These are phyloP conservation scores for Aspergillus chevalieri DNA, from an alignment of 2,329 filamentous ascomycete genomes.

Conservation along the genomic window DNA sequence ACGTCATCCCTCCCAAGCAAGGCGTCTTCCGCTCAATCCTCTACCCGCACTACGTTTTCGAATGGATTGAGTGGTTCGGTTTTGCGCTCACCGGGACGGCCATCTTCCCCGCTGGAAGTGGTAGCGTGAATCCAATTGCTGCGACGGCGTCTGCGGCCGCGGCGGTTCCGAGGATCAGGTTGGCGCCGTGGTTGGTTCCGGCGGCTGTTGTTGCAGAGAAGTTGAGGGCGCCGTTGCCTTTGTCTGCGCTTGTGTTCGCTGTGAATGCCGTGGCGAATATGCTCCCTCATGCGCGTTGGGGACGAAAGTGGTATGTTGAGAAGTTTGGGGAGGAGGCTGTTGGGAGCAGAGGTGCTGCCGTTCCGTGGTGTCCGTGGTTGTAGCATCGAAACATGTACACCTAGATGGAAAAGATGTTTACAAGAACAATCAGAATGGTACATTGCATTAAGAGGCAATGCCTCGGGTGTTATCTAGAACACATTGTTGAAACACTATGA, in stretches of 20 bases:
- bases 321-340: slow-evolving; percentile 83
- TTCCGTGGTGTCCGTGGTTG: slow-evolving; percentile 49
- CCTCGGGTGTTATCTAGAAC: slow-evolving; percentile 15
- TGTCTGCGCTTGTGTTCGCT: slow-evolving; percentile 74
- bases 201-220: slow-evolving; percentile 21
- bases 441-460: slow-evolving; percentile 2
- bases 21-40: slow-evolving; percentile 78
- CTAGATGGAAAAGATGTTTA: neutral
- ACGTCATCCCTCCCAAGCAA: slow-evolving; percentile 72
- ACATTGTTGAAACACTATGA: slow-evolving; percentile 34
- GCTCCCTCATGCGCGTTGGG: slow-evolving; percentile 76
- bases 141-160: neutral
- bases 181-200: slow-evolving; percentile 33
- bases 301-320: slow-evolving; percentile 77
- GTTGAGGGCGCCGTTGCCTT: slow-evolving; percentile 46
- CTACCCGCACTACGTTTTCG: slow-evolving; percentile 89
- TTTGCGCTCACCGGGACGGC: slow-evolving; percentile 60
- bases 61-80: slow-evolving; percentile 94
- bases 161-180: slow-evolving; percentile 19
- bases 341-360: slow-evolving; percentile 65
- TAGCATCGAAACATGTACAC: slow-evolving; percentile 10
- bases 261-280: slow-evolving; percentile 86
- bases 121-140: neutral
- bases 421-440: neutral
- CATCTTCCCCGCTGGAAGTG: slow-evolving; percentile 19